Conservation (phyloP, 306 rosid genomes). For the Trifolium subterraneum region DNA sequence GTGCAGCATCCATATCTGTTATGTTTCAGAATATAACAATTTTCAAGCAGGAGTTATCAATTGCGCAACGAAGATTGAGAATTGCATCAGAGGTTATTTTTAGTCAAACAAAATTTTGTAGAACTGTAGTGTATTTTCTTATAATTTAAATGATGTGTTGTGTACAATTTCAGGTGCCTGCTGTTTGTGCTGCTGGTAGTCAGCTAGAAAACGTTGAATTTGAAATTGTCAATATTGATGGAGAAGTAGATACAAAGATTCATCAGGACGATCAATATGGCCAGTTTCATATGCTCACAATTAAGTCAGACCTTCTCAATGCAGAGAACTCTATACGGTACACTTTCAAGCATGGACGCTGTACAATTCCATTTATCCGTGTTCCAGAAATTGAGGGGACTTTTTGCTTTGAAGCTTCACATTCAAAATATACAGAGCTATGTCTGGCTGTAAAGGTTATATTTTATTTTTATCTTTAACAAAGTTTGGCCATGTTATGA, state of each 20-base stretch:
- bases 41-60: constrained; percentile 45
- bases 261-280: constrained; percentile 51
- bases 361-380: constrained; percentile 46
- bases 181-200: constrained; percentile 46
- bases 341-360: constrained; percentile 57
- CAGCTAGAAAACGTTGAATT: constrained; percentile 50
- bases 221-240: constrained; percentile 56
- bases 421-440: constrained; percentile 49
- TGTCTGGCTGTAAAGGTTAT: constrained; percentile 49
- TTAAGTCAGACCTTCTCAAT: constrained; percentile 45
- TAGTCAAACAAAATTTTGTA: not conserved
- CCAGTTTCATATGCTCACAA: constrained; percentile 54
- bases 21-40: constrained; percentile 28
- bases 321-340: constrained; percentile 46
- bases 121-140: not conserved
- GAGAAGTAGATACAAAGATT: constrained; percentile 48
- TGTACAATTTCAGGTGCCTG: constrained; percentile 55
- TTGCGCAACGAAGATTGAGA: constrained; percentile 49
- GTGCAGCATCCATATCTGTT: constrained; percentile 59
- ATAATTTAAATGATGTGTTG: not conserved
- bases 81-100: constrained; percentile 51
- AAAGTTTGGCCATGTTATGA: not conserved
- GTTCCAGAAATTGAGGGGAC: constrained; percentile 47
- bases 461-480: not conserved
- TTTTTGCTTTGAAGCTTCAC: constrained; percentile 56